Percentiles rank a stretch among this genome's conserved stretches.
These are phyloP conservation scores for Millerago galiae DNA, from an alignment of 805 yeast species.

Conservation along the genomic window DNA sequence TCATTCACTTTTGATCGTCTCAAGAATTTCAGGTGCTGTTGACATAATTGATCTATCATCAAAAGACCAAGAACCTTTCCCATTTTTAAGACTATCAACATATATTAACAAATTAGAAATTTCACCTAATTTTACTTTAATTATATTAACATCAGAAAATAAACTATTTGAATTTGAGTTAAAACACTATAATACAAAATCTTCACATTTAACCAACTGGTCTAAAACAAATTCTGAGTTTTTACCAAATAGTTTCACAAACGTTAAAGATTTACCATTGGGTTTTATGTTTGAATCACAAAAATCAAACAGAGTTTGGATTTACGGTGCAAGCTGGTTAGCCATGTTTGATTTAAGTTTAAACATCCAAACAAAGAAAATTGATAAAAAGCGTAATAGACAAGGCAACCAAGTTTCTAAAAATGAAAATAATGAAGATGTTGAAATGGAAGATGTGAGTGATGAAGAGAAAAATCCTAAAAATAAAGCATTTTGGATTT, in stretches of 20 bases:
- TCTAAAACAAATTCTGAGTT: slow-evolving; percentile 68
- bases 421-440: slow-evolving; percentile 22
- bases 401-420: slow-evolving; percentile 34
- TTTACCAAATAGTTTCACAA: slow-evolving; percentile 58
- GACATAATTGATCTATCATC: slow-evolving; percentile 36
- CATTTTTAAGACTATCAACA: slow-evolving; percentile 53
- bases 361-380: slow-evolving; percentile 43
- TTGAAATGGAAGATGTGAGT: slow-evolving; percentile 20
- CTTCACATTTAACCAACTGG: slow-evolving; percentile 60
- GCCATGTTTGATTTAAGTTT: slow-evolving; percentile 61
- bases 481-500: slow-evolving; percentile 59
- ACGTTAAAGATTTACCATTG: slow-evolving; percentile 58
- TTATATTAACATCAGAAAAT: slow-evolving; percentile 69
- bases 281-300: slow-evolving; percentile 55
- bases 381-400: slow-evolving; percentile 33
- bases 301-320: slow-evolving; percentile 52
- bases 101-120: slow-evolving; percentile 59
- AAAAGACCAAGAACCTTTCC: slow-evolving; percentile 21
- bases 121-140: slow-evolving; percentile 42
- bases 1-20: slow-evolving; percentile 43
- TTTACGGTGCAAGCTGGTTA: slow-evolving; percentile 85
- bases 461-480: slow-evolving; percentile 24
- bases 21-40: slow-evolving; percentile 61
- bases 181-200: slow-evolving; percentile 4
- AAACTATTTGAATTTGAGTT: slow-evolving; percentile 63